Percentiles rank a stretch among this genome's conserved stretches.
phyloP scores from a whole-genome alignment of 1,284 basidiomycete species.

The Trichosporon sp. region DNA sequence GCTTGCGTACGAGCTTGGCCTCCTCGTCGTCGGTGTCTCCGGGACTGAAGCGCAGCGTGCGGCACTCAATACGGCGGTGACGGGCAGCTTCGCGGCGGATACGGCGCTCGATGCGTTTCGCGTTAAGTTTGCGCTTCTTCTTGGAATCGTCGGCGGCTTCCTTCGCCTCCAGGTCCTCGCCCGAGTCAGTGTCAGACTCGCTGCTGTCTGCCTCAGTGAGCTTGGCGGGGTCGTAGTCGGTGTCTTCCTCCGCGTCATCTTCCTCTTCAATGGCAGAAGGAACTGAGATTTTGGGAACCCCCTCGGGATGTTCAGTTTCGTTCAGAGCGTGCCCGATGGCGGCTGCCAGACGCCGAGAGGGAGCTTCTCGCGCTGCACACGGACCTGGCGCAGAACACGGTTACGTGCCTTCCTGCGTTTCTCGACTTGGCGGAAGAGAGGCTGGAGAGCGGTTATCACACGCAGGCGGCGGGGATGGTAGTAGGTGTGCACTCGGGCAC shows the following conservation, averaged over 20 bases:
- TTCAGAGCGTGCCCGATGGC: constrained; percentile 3
- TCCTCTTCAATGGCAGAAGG: background rate
- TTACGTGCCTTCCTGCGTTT: background rate
- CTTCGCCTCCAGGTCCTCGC: background rate
- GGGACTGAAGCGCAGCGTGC: background rate
- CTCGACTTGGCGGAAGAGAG: background rate
- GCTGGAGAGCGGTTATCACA: background rate
- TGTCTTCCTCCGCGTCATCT: background rate
- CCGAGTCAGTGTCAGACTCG: background rate
- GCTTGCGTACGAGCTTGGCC: background rate
- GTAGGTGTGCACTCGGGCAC: background rate
- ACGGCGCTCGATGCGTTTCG: background rate
- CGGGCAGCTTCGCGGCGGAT: background rate
- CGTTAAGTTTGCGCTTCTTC: background rate
- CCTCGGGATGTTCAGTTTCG: background rate
- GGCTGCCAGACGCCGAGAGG: constrained; percentile 9
- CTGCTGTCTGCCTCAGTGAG: background rate
- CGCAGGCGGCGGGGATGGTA: background rate
- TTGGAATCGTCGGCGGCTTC: background rate
- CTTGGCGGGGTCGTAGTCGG: constrained; percentile 3
- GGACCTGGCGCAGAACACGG: background rate
- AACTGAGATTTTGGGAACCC: background rate
- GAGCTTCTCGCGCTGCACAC: background rate
- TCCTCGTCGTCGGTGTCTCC: background rate
- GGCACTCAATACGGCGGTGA: background rate